Evolutionary conservation across 2,329 filamentous ascomycete genomes (phyloP).

Genomic region (Sordariomycetes sp.): DNA sequence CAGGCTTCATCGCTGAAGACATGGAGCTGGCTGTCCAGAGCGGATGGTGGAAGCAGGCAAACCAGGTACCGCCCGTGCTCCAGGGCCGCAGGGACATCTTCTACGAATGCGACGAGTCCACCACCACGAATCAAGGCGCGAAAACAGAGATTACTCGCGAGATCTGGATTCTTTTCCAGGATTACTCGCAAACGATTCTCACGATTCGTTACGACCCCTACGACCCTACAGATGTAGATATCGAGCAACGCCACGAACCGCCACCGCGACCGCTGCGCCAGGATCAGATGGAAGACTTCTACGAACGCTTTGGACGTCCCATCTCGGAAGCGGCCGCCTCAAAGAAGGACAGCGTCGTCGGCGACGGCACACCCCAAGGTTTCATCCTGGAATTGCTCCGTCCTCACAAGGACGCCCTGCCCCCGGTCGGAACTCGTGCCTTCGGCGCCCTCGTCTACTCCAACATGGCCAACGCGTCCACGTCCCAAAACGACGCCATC

Average conservation of each 20-base stretch:
- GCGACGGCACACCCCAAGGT: slow-evolving; percentile 71
- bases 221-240: slow-evolving; percentile 59
- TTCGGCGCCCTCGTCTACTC: slow-evolving; percentile 91
- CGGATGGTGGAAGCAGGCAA: slow-evolving; percentile 82
- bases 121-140: slow-evolving; percentile 58
- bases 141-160: slow-evolving; percentile 68
- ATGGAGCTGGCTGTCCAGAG: slow-evolving; percentile 67
- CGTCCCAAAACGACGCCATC: slow-evolving; percentile 86
- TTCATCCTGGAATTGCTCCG: slow-evolving; percentile 73
- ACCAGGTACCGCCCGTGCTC: slow-evolving; percentile 70
- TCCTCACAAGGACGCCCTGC: slow-evolving; percentile 63
- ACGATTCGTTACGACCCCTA: slow-evolving; percentile 70
- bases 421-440: slow-evolving; percentile 76
- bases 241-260: slow-evolving; percentile 81
- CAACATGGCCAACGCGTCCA: slow-evolving; percentile 90
- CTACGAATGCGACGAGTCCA: slow-evolving; percentile 72
- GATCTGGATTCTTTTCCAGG: slow-evolving; percentile 81
- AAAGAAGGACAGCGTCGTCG: slow-evolving; percentile 73
- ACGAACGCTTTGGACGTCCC: slow-evolving; percentile 69
- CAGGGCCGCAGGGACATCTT: slow-evolving; percentile 77
- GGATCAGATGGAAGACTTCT: slow-evolving; percentile 84
- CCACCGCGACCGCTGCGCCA: slow-evolving; percentile 77
- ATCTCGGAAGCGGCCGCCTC: slow-evolving; percentile 62
- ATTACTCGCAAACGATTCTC: slow-evolving; percentile 92
- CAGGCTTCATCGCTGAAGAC: slow-evolving; percentile 80